phyloP scores from a whole-genome alignment of 768 basidiomycete species.

The Pleurotus citrinopileatus region DNA sequence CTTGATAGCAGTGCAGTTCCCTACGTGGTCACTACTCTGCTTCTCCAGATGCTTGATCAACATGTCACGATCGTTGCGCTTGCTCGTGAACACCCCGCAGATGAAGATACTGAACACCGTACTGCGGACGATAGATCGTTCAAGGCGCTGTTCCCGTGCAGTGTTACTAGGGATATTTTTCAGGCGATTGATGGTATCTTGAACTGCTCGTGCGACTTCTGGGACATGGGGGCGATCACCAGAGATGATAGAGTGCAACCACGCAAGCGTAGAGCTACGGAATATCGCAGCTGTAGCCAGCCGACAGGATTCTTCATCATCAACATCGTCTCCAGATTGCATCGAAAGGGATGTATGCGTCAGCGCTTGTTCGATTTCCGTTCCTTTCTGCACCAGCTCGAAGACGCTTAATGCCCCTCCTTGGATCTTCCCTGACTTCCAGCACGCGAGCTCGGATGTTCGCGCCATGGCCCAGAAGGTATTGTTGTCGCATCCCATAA shows the following conservation, averaged over 20 bases:
- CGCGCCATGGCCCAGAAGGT: constrained; percentile 80
- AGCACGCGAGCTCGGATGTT: constrained; percentile 59
- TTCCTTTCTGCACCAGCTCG: constrained; percentile 53
- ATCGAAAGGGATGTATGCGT: constrained; percentile 19
- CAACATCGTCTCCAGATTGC: constrained; percentile 13
- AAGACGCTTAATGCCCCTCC: constrained; percentile 54
- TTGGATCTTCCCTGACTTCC: constrained; percentile 49
- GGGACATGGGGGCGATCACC: constrained; percentile 67
- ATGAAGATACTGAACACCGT: constrained; percentile 80
- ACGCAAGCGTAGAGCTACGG: constrained; percentile 70
- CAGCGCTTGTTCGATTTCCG: constrained; percentile 45
- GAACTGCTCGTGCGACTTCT: constrained; percentile 56
- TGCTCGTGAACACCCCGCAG: constrained; percentile 65
- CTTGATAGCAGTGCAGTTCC: constrained; percentile 60
- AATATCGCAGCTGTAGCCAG: constrained; percentile 58
- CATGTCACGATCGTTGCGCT: constrained; percentile 35
- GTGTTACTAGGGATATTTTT: constrained; percentile 28
- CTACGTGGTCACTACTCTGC: constrained; percentile 52
- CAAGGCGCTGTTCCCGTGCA: constrained; percentile 25
- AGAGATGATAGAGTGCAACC: constrained; percentile 74
- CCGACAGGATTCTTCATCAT: constrained; percentile 33
- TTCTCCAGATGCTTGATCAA: constrained; percentile 46
- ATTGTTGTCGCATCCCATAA: constrained; percentile 85
- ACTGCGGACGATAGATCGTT: constrained; percentile 62
- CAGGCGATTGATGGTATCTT: constrained; percentile 51